Evolutionary conservation across 345 rosid genomes (phyloP).

Genomic region (Iberis pinnata): DNA sequence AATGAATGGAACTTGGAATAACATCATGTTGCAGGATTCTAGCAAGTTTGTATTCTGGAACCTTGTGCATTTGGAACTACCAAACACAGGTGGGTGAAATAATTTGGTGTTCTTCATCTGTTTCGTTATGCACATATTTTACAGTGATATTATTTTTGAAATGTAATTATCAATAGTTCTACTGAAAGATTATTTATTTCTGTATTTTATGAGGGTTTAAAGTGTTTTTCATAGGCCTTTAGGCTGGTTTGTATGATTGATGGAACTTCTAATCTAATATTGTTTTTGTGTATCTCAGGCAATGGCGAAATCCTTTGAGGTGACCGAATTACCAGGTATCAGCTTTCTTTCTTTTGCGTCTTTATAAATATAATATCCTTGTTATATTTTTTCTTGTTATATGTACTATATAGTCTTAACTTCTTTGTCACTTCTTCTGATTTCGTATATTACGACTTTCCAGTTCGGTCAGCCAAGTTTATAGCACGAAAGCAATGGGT

Average conservation of each 20-base stretch:
- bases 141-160: no score
- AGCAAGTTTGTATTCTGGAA: slow-evolving; percentile 61
- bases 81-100: slow-evolving; percentile 75
- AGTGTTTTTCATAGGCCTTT: background rate
- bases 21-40: slow-evolving; percentile 45
- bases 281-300: slow-evolving; percentile 37
- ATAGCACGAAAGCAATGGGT: slow-evolving; percentile 84
- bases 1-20: slow-evolving; percentile 1
- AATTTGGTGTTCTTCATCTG: background rate
- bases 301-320: slow-evolving; percentile 82
- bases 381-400: background rate
- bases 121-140: background rate
- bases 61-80: slow-evolving; percentile 66
- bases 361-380: background rate
- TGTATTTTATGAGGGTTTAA: background rate
- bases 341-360: background rate
- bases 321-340: slow-evolving; percentile 83
- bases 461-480: slow-evolving; percentile 97
- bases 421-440: slow-evolving; percentile 11
- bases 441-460: slow-evolving; percentile 14
- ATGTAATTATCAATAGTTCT: background rate
- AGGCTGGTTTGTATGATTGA: background rate
- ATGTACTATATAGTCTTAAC: background rate
- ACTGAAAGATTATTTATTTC: background rate
- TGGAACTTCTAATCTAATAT: slow-evolving; percentile 9